Evolutionary conservation across 2,329 filamentous ascomycete species (phyloP), one percentile per base, ranked within the genome.

Genomic region (Zymoseptoria brevis): DNA sequence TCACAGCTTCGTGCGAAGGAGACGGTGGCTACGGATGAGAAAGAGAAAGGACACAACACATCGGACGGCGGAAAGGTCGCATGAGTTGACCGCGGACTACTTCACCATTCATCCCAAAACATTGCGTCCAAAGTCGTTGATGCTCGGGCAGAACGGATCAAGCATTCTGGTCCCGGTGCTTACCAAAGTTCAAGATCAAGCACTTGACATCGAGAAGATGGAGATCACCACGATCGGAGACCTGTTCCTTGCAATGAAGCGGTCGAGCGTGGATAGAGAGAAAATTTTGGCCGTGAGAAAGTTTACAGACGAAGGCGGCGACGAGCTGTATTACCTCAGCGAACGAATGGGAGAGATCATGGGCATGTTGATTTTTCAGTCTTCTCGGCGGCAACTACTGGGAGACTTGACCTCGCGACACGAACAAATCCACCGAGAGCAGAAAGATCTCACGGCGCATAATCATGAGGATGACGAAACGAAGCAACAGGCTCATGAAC

Each of bases 1-100:
- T 75, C 93, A 92, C 72, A 96, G 90, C 1, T 99, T 93, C 71
- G 94, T 96, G n/a, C 82, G 94, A 41, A 81, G 94, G 66, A 83
- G 94, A 62, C 85, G 90, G 21, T 99, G 94, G 94, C 84, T 93
- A 57, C 81, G 94, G 50, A 88, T 89, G 72, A 81, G 94, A 35
- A 81, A 88, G 56, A 89, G 88, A 75, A 83, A 83, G 70, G 77
- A 73, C 52, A 71, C 71, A 8, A 68, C 70, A 11, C 73, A 74
- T 49, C 72, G 74, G 29, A 74, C 75, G 66, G 59, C 74, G 66
- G 60, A 78, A 68, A 81, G 86, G 63, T 82, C 83, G 0, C 85
- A 90, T 66, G 81, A 86, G 76, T 78, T 92, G 58, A 89, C 83
- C 62, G 77, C 84, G 1, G 87, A 93, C 62, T 96, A 96, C 72